Conservation (phyloP, 2,329 filamentous ascomycete genomes). For the Fusarium sarcochroum region DNA sequence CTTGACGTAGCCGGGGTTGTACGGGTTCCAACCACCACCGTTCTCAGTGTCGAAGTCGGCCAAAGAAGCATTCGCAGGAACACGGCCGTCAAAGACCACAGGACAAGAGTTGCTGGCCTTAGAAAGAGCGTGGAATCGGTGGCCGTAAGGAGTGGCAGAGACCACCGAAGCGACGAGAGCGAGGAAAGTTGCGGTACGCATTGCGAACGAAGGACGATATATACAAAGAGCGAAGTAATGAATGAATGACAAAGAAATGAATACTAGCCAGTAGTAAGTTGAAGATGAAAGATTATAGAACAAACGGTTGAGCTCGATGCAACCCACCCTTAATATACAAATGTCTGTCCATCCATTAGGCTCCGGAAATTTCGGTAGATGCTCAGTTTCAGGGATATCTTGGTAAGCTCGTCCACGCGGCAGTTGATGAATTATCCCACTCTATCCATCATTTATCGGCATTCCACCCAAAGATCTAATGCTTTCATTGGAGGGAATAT, state of each 20-base stretch:
- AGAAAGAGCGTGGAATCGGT: slow-evolving; percentile 8
- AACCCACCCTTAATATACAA: slow-evolving; percentile 7
- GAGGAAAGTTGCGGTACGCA: slow-evolving; percentile 36
- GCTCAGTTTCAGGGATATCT: slow-evolving; percentile 12
- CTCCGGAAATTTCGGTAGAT: slow-evolving; percentile 33
- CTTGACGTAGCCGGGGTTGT: slow-evolving; percentile 66
- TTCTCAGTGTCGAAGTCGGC: slow-evolving; percentile 59
- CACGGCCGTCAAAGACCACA: slow-evolving; percentile 63
- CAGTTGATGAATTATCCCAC: slow-evolving; percentile 25
- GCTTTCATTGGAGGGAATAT: slow-evolving; percentile 39
- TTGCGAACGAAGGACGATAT: slow-evolving; percentile 20
- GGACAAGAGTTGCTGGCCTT: slow-evolving; percentile 37
- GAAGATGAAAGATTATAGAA: slow-evolving; percentile 14
- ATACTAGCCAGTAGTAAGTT: slow-evolving; percentile 40
- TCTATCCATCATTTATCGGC: not conserved
- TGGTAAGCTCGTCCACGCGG: slow-evolving; percentile 11
- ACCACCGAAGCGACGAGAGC: slow-evolving; percentile 35
- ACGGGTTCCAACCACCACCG: slow-evolving; percentile 56
- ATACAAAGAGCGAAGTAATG: slow-evolving; percentile 12
- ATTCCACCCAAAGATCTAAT: not conserved
- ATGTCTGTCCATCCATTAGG: not conserved
- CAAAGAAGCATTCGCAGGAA: slow-evolving; percentile 56
- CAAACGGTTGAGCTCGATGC: not conserved
- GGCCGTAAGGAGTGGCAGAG: slow-evolving; percentile 32
- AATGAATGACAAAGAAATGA: slow-evolving; percentile 25